These are phyloP conservation scores for Ambrosiella beaveri DNA, from an alignment of 2,329 filamentous ascomycete genomes.

Conservation along the genomic window DNA sequence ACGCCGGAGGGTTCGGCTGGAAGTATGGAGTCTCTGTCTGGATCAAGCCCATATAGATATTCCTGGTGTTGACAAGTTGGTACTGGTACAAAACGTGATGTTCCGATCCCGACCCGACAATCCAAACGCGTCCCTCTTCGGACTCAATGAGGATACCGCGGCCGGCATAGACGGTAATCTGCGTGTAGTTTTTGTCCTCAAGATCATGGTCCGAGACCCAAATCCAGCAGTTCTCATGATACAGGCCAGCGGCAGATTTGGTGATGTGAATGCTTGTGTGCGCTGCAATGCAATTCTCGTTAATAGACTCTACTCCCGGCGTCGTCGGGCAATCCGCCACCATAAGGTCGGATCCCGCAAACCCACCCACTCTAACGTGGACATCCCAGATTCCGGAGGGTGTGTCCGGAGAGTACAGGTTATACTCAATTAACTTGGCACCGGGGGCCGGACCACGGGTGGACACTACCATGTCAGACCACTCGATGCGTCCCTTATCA, in stretches of 20 bases:
- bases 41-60: conserved; percentile 45
- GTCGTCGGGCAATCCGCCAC: conserved; percentile 47
- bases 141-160: conserved; percentile 32
- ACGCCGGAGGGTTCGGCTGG: conserved; percentile 45
- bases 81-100: conserved; percentile 54
- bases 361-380: conserved; percentile 59
- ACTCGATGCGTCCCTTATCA: conserved; percentile 48
- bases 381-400: conserved; percentile 54
- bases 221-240: conserved; percentile 29
- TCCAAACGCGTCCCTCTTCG: conserved; percentile 29
- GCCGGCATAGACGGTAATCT: conserved; percentile 34
- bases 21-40: conserved; percentile 59
- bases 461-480: conserved; percentile 54
- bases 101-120: conserved; percentile 48
- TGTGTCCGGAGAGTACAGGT: conserved; percentile 33
- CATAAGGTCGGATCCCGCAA: conserved; percentile 51
- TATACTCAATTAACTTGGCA: conserved; percentile 57
- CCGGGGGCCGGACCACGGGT: conserved; percentile 50
- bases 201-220: conserved; percentile 38
- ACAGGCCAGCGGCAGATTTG: conserved; percentile 21
- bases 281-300: conserved; percentile 23
- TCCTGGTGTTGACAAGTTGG: conserved; percentile 40
- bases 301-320: conserved; percentile 17
- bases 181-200: conserved; percentile 30
- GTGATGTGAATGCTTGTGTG: conserved; percentile 29